Evolutionary conservation across 2,329 filamentous ascomycete genomes (phyloP), one percentile per base, ranked within the genome.

Genomic region (Monilinia fructigena): DNA sequence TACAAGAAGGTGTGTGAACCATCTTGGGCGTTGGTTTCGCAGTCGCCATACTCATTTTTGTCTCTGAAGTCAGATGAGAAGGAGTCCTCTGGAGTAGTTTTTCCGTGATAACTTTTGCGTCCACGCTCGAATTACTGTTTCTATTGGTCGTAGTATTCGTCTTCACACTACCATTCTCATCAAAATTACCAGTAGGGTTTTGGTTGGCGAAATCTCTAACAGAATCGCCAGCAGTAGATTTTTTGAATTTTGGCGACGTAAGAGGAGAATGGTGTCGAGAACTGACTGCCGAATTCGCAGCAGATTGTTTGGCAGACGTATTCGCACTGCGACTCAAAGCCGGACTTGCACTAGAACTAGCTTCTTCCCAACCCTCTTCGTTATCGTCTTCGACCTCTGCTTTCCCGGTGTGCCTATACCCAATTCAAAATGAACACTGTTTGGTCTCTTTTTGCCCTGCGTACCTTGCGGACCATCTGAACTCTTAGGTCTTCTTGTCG

Each of bases 341-440:
- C 5, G 86, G 86, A 14, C 85, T 88, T 62, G 86, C 86, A 66
- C 85, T 87, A 56, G 81, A 82, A 76, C 85, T 88, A 67, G 86
- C 86, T 76, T 89, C 87, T 53, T 89, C 85, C 87, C 87, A 89
- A 78, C 86, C 86, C 80, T 86, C 85, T 63, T 85, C 82, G 50
- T 75, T 76, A 53, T 79, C 77, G 4, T 56, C 61, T 63, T 63
- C 61, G 31, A 35, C 7, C 20, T 63, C 71, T 79, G 72, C 82
- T 65, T 65, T 12, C 47, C 47, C 20, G 47, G 63, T 16, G 63
- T 65, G 26, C 23, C 55, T 38, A 42, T 50, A 63, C 86, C 86
- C 64, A 89, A 80, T 72, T 88, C 85, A 72, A 89, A 89, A 73
- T 87, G 86, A 42, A 89, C 86, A 69, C 84, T 82, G 16, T 80